Conservation (phyloP, 257 asterid species). For the Oldenlandia corymbosa region DNA sequence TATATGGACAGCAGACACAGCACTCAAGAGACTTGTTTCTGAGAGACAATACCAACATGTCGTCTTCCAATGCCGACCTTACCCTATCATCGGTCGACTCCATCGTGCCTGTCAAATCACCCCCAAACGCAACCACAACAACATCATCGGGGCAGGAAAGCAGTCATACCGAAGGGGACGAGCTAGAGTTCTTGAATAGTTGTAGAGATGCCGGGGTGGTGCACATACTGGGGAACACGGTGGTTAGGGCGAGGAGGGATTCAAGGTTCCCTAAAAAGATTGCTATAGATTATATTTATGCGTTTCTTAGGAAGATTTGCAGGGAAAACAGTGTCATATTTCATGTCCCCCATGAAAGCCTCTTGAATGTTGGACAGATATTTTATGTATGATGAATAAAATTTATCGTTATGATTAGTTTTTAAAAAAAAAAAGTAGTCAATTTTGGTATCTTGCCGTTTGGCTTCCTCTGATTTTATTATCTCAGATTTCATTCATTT, state of each 20-base stretch:
- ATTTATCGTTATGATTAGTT: too few relatives aligned
- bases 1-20: slow-evolving; percentile 66
- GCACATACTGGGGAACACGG: slow-evolving; percentile 86
- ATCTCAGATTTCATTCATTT: too few relatives aligned
- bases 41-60: slow-evolving; percentile 30
- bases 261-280: slow-evolving; percentile 67
- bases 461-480: too few relatives aligned
- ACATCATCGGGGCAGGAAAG: slow-evolving; percentile 52
- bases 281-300: slow-evolving; percentile 80
- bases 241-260: slow-evolving; percentile 74
- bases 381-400: slow-evolving; percentile 69
- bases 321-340: slow-evolving; percentile 95
- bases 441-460: background rate
- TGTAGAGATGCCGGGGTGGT: slow-evolving; percentile 93
- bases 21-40: slow-evolving; percentile 39
- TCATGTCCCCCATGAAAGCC: slow-evolving; percentile 93
- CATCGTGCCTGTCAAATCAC: slow-evolving; percentile 54
- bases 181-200: slow-evolving; percentile 62
- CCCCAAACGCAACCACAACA: slow-evolving; percentile 29
- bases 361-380: slow-evolving; percentile 88
- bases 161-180: slow-evolving; percentile 60
- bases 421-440: too few relatives aligned
- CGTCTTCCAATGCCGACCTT: slow-evolving; percentile 29
- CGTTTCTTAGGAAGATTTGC: slow-evolving; percentile 94
- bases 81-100: slow-evolving; percentile 64